These are phyloP conservation scores for Alternaria metachromatica DNA, from an alignment of 2,329 filamentous ascomycete species.

Conservation along the genomic window DNA sequence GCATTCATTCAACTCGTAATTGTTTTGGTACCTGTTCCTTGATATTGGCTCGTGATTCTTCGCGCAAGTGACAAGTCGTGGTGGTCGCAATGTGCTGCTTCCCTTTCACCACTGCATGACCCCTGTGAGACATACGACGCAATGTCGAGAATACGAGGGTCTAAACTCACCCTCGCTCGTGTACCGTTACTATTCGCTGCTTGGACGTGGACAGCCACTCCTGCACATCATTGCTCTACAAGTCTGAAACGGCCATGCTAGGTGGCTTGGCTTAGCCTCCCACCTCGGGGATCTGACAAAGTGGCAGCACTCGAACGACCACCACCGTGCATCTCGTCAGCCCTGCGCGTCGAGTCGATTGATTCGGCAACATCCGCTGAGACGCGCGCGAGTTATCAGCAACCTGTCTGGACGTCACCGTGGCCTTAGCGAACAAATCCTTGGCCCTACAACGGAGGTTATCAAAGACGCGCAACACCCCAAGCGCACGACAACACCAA, in stretches of 20 bases:
- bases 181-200: conserved; percentile 2
- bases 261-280: conserved; percentile 29
- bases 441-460: conserved; percentile 25
- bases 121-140: not conserved
- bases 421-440: conserved; percentile 45
- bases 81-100: not conserved
- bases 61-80: too few species aligned
- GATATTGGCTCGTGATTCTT: not conserved
- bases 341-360: conserved; percentile 30
- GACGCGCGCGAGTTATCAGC: conserved; percentile 32
- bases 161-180: not conserved
- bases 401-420: conserved; percentile 36
- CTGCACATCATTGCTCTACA: conserved; percentile 30
- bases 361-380: conserved; percentile 27
- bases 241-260: conserved; percentile 38
- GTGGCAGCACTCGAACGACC: conserved; percentile 20
- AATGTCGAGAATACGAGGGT: not conserved
- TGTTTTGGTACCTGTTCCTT: not conserved
- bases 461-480: conserved; percentile 29
- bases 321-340: conserved; percentile 19
- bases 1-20: not conserved
- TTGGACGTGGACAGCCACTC: conserved; percentile 15
- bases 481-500: conserved; percentile 15
- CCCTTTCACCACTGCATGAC: not conserved
- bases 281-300: conserved; percentile 22